Evolutionary conservation across 768 basidiomycete genomes (phyloP).

Genomic region (Suillus subalutaceus): DNA sequence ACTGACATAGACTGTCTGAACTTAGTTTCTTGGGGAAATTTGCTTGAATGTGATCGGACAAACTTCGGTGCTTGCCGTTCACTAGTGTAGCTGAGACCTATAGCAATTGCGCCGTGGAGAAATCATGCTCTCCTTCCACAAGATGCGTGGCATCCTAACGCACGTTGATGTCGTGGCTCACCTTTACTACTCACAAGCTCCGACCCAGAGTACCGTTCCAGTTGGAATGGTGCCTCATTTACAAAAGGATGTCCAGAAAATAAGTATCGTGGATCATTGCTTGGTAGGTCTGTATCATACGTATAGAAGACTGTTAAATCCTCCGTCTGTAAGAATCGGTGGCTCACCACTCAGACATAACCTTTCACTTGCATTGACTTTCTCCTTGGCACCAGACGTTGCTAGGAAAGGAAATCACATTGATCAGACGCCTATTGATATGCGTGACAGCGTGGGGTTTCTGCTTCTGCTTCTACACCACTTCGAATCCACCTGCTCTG

Average conservation of each 20-base stretch:
- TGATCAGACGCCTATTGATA: slow-evolving; percentile 1
- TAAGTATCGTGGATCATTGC: background rate
- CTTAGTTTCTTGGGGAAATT: background rate
- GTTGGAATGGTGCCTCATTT: background rate
- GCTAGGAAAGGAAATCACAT: slow-evolving; percentile 1
- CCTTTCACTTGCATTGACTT: background rate
- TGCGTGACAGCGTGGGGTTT: background rate
- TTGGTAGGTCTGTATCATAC: background rate
- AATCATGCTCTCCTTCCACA: background rate
- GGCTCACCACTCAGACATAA: background rate
- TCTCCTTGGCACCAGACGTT: background rate
- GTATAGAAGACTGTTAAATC: background rate
- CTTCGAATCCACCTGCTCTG: background rate
- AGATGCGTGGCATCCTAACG: background rate
- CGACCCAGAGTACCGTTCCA: background rate
- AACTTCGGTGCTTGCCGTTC: background rate
- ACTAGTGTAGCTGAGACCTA: background rate
- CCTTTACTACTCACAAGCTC: background rate
- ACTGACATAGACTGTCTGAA: background rate
- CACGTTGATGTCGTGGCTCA: background rate
- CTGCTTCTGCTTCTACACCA: background rate
- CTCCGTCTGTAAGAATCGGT: background rate
- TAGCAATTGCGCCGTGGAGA: background rate
- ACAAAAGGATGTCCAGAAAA: background rate
- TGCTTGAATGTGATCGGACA: background rate